These are phyloP conservation scores for Teunomyces kruisii DNA, from an alignment of 805 yeast genomes.

Conservation along the genomic window DNA sequence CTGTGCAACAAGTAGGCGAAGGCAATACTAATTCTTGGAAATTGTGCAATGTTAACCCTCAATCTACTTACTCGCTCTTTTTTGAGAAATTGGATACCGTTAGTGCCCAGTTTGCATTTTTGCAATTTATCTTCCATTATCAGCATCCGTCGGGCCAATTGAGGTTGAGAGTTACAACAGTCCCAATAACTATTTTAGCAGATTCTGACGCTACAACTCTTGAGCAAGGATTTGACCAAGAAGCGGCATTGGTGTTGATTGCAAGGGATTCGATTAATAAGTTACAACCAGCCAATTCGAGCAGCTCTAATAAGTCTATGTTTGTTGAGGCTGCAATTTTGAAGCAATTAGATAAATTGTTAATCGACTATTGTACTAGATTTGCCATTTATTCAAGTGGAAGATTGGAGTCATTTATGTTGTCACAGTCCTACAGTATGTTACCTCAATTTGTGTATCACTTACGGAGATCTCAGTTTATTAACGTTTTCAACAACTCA, in stretches of 20 bases:
- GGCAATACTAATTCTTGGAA: constrained; percentile 62
- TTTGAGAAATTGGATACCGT: constrained; percentile 49
- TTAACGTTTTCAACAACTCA: constrained; percentile 65
- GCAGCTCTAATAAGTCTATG: constrained; percentile 14
- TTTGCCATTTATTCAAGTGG: constrained; percentile 51
- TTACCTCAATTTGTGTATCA: constrained; percentile 70
- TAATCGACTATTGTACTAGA: constrained; percentile 47
- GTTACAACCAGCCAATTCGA: constrained; percentile 23
- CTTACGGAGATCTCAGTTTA: constrained; percentile 63
- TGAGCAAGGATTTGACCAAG: constrained; percentile 61
- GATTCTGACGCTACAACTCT: constrained; percentile 41
- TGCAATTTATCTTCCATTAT: constrained; percentile 60
- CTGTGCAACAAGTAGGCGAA: constrained; percentile 44
- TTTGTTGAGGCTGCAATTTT: constrained; percentile 33
- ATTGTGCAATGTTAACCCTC: constrained; percentile 53
- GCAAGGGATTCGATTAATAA: constrained; percentile 54
- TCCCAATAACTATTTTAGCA: constrained; percentile 44
- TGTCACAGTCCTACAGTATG: constrained; percentile 50
- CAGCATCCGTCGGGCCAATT: constrained; percentile 60
- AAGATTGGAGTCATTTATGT: constrained; percentile 47
- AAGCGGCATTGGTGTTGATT: constrained; percentile 62
- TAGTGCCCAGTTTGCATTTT: constrained; percentile 24
- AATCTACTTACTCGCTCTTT: constrained; percentile 57
- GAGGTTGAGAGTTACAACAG: constrained; percentile 62
- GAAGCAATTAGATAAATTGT: constrained; percentile 49